Percentiles rank a stretch among this genome's conserved stretches.
Evolutionary conservation across 805 yeast genomes (phyloP).

Genomic region (Blastobotrys muscicola): DNA sequence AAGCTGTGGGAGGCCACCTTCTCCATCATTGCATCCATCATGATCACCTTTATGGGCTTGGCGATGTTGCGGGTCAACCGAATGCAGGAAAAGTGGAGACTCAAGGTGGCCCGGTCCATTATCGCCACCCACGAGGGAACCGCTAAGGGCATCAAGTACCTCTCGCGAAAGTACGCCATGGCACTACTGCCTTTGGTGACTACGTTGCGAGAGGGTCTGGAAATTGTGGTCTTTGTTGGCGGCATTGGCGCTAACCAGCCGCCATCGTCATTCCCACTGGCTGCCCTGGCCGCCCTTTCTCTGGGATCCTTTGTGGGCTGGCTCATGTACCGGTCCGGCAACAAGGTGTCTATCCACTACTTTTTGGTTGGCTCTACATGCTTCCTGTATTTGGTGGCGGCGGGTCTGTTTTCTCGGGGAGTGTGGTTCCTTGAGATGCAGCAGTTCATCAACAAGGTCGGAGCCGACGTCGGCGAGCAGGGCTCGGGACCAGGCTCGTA

Average conservation of each 20-base stretch:
- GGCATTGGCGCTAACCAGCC: slow-evolving; percentile 78
- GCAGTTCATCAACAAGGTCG: slow-evolving; percentile 63
- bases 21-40: slow-evolving; percentile 64
- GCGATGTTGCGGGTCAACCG: slow-evolving; percentile 73
- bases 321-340: slow-evolving; percentile 66
- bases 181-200: slow-evolving; percentile 78
- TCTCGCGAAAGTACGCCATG: slow-evolving; percentile 48
- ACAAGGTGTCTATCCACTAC: slow-evolving; percentile 62
- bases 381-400: slow-evolving; percentile 73
- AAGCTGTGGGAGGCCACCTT: slow-evolving; percentile 83
- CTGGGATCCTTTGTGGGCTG: slow-evolving; percentile 58
- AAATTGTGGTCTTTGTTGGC: slow-evolving; percentile 85
- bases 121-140: slow-evolving; percentile 22
- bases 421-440: slow-evolving; percentile 87
- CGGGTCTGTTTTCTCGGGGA: slow-evolving; percentile 79
- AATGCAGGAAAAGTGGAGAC: slow-evolving; percentile 73
- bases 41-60: slow-evolving; percentile 81
- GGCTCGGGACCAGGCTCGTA: slow-evolving; percentile 94
- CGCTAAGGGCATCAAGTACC: slow-evolving; percentile 11
- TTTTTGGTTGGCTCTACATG: slow-evolving; percentile 70
- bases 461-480: slow-evolving; percentile 76
- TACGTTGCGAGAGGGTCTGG: slow-evolving; percentile 80
- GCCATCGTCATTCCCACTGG: slow-evolving; percentile 50
- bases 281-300: slow-evolving; percentile 48
- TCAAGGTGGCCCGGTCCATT: slow-evolving; percentile 40